Evolutionary conservation across 2,329 filamentous ascomycete species (phyloP), one percentile per base, ranked within the genome.

Genomic region (Aspergillus tanneri): DNA sequence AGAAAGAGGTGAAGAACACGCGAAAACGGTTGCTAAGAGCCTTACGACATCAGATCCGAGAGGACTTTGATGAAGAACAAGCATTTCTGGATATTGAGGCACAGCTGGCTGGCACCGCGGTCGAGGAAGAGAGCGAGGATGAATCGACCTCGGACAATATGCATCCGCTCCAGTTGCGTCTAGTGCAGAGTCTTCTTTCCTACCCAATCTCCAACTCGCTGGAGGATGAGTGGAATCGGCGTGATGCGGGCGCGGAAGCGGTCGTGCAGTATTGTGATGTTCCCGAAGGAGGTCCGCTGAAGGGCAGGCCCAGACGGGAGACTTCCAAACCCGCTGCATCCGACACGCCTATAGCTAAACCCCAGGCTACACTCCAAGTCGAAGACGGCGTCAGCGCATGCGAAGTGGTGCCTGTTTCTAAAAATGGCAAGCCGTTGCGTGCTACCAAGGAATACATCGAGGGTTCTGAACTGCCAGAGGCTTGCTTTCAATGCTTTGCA

Each of bases 51-150:
- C 16, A 50, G 19, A 28, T 56, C n/a, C 25, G 36, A 49, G 47
- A 54, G 50, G 46, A 57, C 3, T 60, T 59, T 55, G 47, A 60
- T 49, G 24, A 55, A 46, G 46, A 56, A 36, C 45, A 60, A 50
- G 51, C 38, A 24, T 53, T 56, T 43, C 27, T 58, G 21, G 50
- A 58, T 32, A 59, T 59, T 28, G 39, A 61, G 45, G 43, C 38
- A 18, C 36, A 59, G 47, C 47, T 61, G 12, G 58, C 49, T 14
- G 44, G 48, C 36, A 52, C 44, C 3, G 47, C 38, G 14, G 51
- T 52, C 18, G 48, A 55, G 37, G 52, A 58, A 44, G 47, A 53
- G 36, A 42, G 24, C 7, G 50, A 52, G 12, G 41, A 55, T 5
- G n/a, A 42, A 16, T 42, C 11, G 12, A 36, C 48, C 10, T 24